These are phyloP conservation scores for Debaryomyces sp. DNA, from an alignment of 1,139 yeast genomes.

Conservation along the genomic window DNA sequence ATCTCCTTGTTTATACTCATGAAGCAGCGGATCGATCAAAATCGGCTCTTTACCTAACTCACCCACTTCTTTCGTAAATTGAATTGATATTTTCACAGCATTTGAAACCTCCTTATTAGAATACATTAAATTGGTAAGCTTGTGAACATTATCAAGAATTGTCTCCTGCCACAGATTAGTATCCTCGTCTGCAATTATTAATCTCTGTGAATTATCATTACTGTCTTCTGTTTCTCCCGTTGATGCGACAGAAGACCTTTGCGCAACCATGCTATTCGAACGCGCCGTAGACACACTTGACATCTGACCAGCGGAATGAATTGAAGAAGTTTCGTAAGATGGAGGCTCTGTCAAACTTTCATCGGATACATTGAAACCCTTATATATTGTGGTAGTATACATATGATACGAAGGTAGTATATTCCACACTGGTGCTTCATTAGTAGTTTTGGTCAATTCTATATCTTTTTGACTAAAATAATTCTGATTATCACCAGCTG, in stretches of 20 bases:
- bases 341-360: slow-evolving; percentile 12
- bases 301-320: background rate
- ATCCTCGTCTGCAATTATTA: slow-evolving; percentile 37
- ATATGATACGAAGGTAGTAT: slow-evolving; percentile 34
- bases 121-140: slow-evolving; percentile 35
- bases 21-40: slow-evolving; percentile 34
- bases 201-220: slow-evolving; percentile 7
- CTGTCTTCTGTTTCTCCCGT: background rate
- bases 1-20: slow-evolving; percentile 47
- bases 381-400: slow-evolving; percentile 14
- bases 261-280: background rate
- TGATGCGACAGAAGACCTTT: background rate
- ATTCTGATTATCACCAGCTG: background rate
- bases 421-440: slow-evolving; percentile 26
- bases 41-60: slow-evolving; percentile 29
- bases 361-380: slow-evolving; percentile 6
- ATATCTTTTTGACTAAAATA: slow-evolving; percentile 1
- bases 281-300: background rate
- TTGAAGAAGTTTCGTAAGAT: slow-evolving; percentile 10
- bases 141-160: slow-evolving; percentile 40
- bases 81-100: slow-evolving; percentile 29
- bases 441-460: slow-evolving; percentile 6
- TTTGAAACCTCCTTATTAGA: slow-evolving; percentile 30
- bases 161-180: slow-evolving; percentile 40
- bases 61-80: slow-evolving; percentile 42